Evolutionary conservation across 2,329 filamentous ascomycete species (phyloP).

Genomic region (Botrytis paeoniae): DNA sequence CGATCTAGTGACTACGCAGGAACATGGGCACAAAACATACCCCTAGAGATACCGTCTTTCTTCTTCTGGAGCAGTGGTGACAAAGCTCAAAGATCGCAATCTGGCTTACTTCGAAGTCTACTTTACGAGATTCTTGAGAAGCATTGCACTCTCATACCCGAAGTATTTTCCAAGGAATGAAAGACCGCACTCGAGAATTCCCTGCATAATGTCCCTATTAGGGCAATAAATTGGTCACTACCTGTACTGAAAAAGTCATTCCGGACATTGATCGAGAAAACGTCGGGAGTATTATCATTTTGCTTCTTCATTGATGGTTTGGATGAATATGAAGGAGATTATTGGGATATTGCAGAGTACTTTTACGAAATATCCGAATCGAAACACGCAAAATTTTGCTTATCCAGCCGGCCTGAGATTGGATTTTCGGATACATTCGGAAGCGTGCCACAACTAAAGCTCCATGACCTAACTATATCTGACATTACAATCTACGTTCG

Average conservation of each 20-base stretch:
- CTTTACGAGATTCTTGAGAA: not conserved
- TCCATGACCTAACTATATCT: not conserved
- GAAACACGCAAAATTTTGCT: not conserved
- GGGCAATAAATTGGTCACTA: not conserved
- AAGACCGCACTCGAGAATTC: not conserved
- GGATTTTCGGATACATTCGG: not conserved
- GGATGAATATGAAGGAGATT: conserved; percentile 4
- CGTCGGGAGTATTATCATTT: not conserved
- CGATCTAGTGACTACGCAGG: conserved; percentile 21
- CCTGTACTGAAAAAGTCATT: not conserved
- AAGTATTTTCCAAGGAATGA: not conserved
- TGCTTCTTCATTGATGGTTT: conserved; percentile 13
- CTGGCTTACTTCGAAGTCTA: not conserved
- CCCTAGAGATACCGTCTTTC: conserved; percentile 39
- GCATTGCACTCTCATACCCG: not conserved
- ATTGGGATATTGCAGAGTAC: not conserved
- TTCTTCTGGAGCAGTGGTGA: conserved; percentile 45
- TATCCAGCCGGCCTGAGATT: not conserved
- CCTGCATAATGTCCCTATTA: not conserved
- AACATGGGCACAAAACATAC: conserved; percentile 31
- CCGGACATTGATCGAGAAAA: not conserved
- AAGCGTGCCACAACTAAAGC: not conserved
- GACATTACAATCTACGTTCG: not conserved
- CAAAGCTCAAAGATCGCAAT: not conserved
- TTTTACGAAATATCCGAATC: not conserved